Base-by-base conservation (phyloP, 2,329 filamentous ascomycete species). In the Colletotrichum sp. region DNA sequence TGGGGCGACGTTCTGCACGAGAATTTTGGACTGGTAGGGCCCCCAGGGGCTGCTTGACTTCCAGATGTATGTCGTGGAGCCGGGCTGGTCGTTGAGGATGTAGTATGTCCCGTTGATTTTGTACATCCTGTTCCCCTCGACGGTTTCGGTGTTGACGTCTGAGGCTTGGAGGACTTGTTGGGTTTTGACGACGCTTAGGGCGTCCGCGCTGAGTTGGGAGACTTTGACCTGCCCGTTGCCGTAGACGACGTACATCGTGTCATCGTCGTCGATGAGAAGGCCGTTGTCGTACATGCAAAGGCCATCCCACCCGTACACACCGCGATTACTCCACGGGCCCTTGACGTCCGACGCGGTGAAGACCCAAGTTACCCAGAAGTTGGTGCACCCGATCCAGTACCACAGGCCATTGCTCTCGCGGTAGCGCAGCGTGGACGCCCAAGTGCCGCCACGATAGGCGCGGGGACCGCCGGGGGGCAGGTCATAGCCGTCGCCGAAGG, bases 361-460 rank as follows among this genome's bases (percentile, higher is more conserved):
- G 44, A 92, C 82, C 79, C 90, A 91, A 0, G 90, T 90, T 10
- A 85, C 85, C 36, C 84, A 82, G 66, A 85, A 88, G 57, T 89
- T 86, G 68, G 90, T 84, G 78, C 90, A 92, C 2, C 90, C 91
- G 10, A 90, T 85, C 90, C 90, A 92, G 82, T 91, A 91, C 81
- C 87, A 92, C 2, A 83, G 82, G 2, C 85, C 84, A 32, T 85
- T 88, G 36, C 86, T 88, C 64, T 86, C 78, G 8, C 89, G 86
- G 80, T 92, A 91, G 6, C 87, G 83, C 74, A 92, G 82, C 0
- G 87, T 88, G 0, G 88, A 90, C 0, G 91, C 90, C 88, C 89
- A 92, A 8, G 89, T 91, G 1, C 91, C 90, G 60, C 87, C 85
- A 10, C 88, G 84, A 76, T 92, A 92, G 2, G 87, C 88, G 1